Conservation (phyloP, 495 filamentous ascomycete genomes). For the Rostrohypoxylon terebratum region DNA sequence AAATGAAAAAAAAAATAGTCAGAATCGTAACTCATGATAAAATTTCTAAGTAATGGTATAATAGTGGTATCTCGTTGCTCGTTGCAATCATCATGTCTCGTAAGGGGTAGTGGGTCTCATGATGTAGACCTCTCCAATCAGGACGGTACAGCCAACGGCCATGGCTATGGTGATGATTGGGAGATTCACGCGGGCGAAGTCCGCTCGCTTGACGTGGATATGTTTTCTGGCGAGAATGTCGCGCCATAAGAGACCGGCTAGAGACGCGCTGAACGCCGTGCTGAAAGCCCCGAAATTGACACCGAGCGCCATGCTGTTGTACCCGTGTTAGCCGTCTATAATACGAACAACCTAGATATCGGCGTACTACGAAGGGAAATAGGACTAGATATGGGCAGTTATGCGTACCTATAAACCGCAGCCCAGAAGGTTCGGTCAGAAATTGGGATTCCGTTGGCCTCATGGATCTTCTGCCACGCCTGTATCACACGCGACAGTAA, state of each 20-base stretch:
- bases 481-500: constrained; percentile 74
- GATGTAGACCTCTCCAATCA: constrained; percentile 71
- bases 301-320: constrained; percentile 69
- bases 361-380: no score
- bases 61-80: constrained; percentile 23
- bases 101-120: constrained; percentile 47
- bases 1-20: neutral
- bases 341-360: neutral
- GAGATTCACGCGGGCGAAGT: constrained; percentile 73
- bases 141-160: constrained; percentile 68
- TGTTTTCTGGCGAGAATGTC: constrained; percentile 73
- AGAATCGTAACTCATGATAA: constrained; percentile 25
- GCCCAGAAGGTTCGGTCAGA: constrained; percentile 72
- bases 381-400: neutral
- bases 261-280: constrained; percentile 72
- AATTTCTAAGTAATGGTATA: constrained; percentile 2
- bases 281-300: constrained; percentile 78
- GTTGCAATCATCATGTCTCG: constrained; percentile 16
- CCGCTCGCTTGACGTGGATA: constrained; percentile 66
- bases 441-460: constrained; percentile 56
- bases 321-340: neutral
- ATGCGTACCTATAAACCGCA: constrained; percentile 62
- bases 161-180: constrained; percentile 75
- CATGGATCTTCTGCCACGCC: constrained; percentile 68
- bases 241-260: constrained; percentile 74